Conservation (phyloP, 192 early-diverging fungal species). For the Coemansia sp. region DNA sequence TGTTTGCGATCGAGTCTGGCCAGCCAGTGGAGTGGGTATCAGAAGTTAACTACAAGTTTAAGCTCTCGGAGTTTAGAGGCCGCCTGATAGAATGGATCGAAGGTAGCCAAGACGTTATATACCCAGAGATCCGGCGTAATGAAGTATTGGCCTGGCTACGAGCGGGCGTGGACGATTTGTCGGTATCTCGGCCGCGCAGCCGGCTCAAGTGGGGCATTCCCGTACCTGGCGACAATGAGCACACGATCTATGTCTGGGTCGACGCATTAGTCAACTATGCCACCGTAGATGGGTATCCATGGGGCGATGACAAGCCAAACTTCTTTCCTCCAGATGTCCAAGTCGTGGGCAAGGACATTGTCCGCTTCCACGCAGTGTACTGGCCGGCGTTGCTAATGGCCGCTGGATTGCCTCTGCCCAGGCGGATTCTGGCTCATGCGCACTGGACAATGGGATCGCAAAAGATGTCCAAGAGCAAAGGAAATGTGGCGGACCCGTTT, state of each 20-base stretch:
- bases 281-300: slow-evolving; percentile 86
- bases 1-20: slow-evolving; percentile 78
- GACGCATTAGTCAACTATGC: slow-evolving; percentile 95
- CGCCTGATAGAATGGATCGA: slow-evolving; percentile 73
- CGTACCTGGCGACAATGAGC: slow-evolving; percentile 84
- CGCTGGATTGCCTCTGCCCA: slow-evolving; percentile 74
- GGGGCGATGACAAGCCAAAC: slow-evolving; percentile 38
- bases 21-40: slow-evolving; percentile 85
- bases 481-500: slow-evolving; percentile 91
- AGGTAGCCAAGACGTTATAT: slow-evolving; percentile 69
- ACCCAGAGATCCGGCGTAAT: slow-evolving; percentile 62
- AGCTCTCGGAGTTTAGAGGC: slow-evolving; percentile 66
- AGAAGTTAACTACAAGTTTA: slow-evolving; percentile 96
- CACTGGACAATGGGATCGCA: slow-evolving; percentile 90
- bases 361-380: slow-evolving; percentile 95
- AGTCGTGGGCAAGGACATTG: slow-evolving; percentile 95
- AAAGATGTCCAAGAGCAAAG: slow-evolving; percentile 96
- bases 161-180: slow-evolving; percentile 72
- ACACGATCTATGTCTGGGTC: slow-evolving; percentile 97
- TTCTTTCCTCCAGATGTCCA: slow-evolving; percentile 79
- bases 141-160: slow-evolving; percentile 71
- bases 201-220: slow-evolving; percentile 90
- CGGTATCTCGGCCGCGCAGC: slow-evolving; percentile 79
- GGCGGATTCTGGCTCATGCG: slow-evolving; percentile 86
- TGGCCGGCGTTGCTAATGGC: slow-evolving; percentile 98